Percentiles rank a stretch among this genome's conserved stretches.
These are phyloP conservation scores for Hanseniaspora lachancei DNA, from an alignment of 805 yeast genomes.

Conservation along the genomic window DNA sequence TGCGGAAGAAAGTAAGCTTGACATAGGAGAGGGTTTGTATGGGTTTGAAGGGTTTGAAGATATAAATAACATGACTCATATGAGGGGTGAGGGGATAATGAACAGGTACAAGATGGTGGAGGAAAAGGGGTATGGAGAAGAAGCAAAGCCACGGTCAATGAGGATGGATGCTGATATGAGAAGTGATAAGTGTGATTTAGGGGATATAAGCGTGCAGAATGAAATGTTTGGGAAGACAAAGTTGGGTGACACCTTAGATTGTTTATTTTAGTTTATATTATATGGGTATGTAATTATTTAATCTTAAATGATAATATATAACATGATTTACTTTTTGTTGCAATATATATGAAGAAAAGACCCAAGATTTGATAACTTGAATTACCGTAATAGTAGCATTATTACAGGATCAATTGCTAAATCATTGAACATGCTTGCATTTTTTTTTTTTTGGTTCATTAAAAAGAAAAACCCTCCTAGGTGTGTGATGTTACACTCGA, in stretches of 20 bases:
- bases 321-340: no score
- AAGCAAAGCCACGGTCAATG: not conserved
- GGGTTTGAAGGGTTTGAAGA: not conserved
- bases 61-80: not conserved
- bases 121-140: not conserved
- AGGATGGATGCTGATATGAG: not conserved
- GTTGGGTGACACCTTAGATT: not conserved
- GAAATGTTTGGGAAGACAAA: not conserved
- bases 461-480: not conserved
- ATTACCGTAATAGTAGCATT: no score
- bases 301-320: no score
- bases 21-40: not conserved
- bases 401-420: no score
- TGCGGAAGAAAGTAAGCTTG: not conserved
- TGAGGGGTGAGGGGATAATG: not conserved
- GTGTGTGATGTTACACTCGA: not conserved
- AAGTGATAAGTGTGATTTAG: not conserved
- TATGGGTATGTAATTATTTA: not conserved
- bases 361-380: no score
- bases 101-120: not conserved
- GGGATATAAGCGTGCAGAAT: not conserved
- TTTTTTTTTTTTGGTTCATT: no score
- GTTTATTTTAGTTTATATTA: not conserved
- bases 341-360: no score
- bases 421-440: no score